Base-by-base conservation (phyloP, 345 rosid genomes). In the Arabidopsis arenosa region DNA sequence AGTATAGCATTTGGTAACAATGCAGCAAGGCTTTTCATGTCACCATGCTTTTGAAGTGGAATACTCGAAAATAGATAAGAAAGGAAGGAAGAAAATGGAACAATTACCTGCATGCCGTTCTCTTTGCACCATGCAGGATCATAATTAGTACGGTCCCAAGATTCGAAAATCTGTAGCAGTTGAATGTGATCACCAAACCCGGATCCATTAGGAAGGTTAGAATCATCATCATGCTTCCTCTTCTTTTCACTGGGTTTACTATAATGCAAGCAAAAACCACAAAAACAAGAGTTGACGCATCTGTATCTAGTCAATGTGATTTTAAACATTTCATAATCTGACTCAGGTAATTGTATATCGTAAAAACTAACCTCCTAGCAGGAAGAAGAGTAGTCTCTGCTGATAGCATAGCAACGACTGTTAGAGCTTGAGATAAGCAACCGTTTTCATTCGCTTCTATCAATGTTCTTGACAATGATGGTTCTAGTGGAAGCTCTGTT, bases 151-250 rank as follows among this genome's bases (percentile, higher is more conserved):
- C 82, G 84, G 82, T 87, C 89, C 98, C 99, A 92, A 18, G 74
- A 75, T 80, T 92, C 97, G 58, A 51, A 95, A 71, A 95, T 90
- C 84, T 95, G 98, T 54, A 95, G 89, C 80, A 92, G 72, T 59
- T 92, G 97, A 72, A 92, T 88, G 82, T 95, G 98, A 81, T 95
- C 99, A 74, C 99, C 99, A 70, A 72, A 89, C 68, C 97, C 97
- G 56, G 90, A 90, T 60, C 98, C 99, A 82, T 90, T 94, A 63
- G 98, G 97, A 81, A 92, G 97, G 68, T 85, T 88, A 51, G 73
- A 69, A 32, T 84, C 74, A 28, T 84, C 74, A 30, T 82, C 30
- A 30, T 78, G 88, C 79, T 93, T 95, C 83, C 93, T 86, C 88
- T 95, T 92, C 89, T 85, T 92, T 64, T 89, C 99, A 59, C 56